Percentiles rank a stretch among this genome's conserved stretches.
phyloP scores from a whole-genome alignment of 441 rosid genomes.

The Bruguiera hainesii region DNA sequence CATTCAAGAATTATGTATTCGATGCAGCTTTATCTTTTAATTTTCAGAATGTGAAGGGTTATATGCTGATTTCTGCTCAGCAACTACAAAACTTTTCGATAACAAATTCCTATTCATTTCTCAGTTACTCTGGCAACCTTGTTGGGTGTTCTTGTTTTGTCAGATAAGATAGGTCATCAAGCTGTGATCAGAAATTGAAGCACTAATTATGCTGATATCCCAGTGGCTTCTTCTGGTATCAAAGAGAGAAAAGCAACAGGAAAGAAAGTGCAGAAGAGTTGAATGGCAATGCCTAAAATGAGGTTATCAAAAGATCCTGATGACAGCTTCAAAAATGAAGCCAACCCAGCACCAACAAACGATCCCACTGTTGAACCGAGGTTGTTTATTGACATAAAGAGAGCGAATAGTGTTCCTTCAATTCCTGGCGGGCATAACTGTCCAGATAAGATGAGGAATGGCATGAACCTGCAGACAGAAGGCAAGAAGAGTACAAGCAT shows the following conservation, averaged over 20 bases:
- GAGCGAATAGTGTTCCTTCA: conserved; percentile 91
- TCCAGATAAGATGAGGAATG: conserved; percentile 89
- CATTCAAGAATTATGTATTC: too few species aligned
- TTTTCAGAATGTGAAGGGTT: too few species aligned
- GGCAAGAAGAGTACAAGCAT: neutral
- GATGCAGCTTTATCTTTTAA: too few species aligned
- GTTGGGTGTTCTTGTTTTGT: too few species aligned
- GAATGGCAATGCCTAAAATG: conserved; percentile 55
- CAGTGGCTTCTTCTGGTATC: conserved; percentile 92
- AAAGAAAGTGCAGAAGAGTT: conserved; percentile 65
- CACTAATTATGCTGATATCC: conserved; percentile 48
- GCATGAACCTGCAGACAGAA: conserved; percentile 37
- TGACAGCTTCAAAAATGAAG: conserved; percentile 68
- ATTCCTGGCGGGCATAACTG: conserved; percentile 94
- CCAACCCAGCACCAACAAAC: conserved; percentile 79
- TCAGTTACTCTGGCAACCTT: too few species aligned
- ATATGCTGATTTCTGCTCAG: too few species aligned
- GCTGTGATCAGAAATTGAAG: too few species aligned
- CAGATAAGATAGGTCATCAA: too few species aligned
- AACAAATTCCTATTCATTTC: too few species aligned
- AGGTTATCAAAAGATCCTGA: conserved; percentile 89
- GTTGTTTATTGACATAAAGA: conserved; percentile 94
- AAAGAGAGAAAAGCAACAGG: conserved; percentile 69
- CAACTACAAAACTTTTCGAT: too few species aligned
- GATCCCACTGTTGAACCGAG: conserved; percentile 81